phyloP scores from a whole-genome alignment of 345 rosid species.

The Salix viminalis region DNA sequence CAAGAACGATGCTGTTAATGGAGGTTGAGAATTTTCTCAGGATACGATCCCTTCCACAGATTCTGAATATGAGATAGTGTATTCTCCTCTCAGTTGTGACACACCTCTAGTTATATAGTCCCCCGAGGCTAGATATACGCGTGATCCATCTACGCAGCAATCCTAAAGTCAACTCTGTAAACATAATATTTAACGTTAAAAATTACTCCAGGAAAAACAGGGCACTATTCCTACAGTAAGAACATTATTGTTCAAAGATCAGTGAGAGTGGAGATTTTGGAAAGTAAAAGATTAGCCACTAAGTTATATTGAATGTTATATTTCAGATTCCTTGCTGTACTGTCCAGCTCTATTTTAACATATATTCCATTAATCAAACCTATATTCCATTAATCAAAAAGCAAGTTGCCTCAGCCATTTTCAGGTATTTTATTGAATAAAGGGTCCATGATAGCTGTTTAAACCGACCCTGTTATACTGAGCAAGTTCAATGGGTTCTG shows the following conservation, averaged over 20 bases:
- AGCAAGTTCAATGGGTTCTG: background rate
- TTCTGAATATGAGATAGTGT: background rate
- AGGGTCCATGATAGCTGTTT: background rate
- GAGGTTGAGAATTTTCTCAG: background rate
- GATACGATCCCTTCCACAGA: background rate
- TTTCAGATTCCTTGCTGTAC: background rate
- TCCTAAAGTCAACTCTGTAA: background rate
- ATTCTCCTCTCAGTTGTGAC: background rate
- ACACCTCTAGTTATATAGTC: background rate
- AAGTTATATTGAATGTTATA: background rate
- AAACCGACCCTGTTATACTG: background rate
- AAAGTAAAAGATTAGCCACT: background rate
- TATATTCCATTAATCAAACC: background rate
- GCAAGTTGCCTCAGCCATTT: background rate
- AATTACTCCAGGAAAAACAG: background rate
- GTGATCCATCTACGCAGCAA: background rate
- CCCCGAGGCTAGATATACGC: background rate
- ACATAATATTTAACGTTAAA: background rate
- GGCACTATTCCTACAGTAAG: background rate
- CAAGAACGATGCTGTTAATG: background rate
- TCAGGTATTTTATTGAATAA: background rate
- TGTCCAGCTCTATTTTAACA: background rate
- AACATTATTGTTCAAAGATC: background rate
- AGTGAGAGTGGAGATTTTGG: background rate
- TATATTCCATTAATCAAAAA: background rate